Percentiles rank a stretch among this genome's conserved stretches.
Conservation (phyloP, 164 flowering plant species). For the Litsea cubeba region DNA sequence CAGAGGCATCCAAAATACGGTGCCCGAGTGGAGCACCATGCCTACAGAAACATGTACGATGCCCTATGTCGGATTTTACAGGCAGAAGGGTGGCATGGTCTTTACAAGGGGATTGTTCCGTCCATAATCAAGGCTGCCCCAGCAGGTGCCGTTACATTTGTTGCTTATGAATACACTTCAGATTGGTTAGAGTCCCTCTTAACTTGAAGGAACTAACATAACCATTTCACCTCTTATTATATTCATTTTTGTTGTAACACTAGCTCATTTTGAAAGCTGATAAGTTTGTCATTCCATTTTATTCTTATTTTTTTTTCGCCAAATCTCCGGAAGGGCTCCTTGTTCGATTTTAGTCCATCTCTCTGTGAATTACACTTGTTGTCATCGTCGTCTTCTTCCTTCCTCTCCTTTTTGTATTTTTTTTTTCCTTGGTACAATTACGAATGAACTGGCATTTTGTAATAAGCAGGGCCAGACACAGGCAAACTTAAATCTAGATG, state of each 20-base stretch:
- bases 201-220: conserved; percentile 24
- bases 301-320: too few relatives aligned
- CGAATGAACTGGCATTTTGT: too few relatives aligned
- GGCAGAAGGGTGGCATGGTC: conserved; percentile 74
- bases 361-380: too few relatives aligned
- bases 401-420: too few relatives aligned
- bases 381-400: too few relatives aligned
- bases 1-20: conserved; percentile 87
- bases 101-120: conserved; percentile 91
- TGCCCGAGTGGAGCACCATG: conserved; percentile 64
- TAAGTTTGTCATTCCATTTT: background rate
- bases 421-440: too few relatives aligned
- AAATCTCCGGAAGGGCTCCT: too few relatives aligned
- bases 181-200: conserved; percentile 68
- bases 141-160: conserved; percentile 97
- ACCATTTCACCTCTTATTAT: background rate
- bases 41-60: conserved; percentile 75
- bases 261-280: background rate
- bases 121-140: conserved; percentile 96
- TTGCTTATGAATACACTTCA: conserved; percentile 71
- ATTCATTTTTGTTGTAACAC: background rate
- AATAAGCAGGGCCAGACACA: too few relatives aligned
- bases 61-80: conserved; percentile 49
- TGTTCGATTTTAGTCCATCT: too few relatives aligned
- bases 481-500: too few relatives aligned